Evolutionary conservation across 192 early-diverging fungal genomes (phyloP).

Genomic region (Linnemannia hyalina): DNA sequence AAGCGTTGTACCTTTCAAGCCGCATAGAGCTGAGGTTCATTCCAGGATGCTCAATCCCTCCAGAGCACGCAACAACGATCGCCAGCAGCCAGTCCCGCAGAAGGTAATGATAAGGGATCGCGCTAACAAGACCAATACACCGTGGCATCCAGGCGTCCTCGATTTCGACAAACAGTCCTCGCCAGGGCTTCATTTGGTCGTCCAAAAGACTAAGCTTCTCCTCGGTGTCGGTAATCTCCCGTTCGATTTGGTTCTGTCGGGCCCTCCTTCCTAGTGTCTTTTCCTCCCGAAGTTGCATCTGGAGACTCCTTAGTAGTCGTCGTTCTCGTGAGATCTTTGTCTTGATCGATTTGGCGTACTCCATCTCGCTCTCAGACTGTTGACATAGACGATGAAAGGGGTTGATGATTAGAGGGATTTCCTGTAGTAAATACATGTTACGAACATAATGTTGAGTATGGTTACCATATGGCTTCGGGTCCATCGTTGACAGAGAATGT

Average conservation of each 20-base stretch:
- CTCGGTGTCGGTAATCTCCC: constrained; percentile 63
- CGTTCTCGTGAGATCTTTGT: constrained; percentile 36
- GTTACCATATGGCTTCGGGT: constrained; percentile 44
- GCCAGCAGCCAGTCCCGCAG: constrained; percentile 83
- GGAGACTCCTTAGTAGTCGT: neutral
- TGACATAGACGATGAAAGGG: neutral
- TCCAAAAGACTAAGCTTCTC: constrained; percentile 77
- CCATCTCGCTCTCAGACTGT: constrained; percentile 50
- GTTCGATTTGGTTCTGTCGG: constrained; percentile 22
- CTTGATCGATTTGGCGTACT: constrained; percentile 46
- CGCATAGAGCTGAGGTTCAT: constrained; percentile 51
- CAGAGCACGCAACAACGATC: constrained; percentile 67
- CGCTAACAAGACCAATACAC: constrained; percentile 76
- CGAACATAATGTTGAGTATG: neutral
- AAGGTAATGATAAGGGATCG: constrained; percentile 81
- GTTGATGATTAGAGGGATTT: neutral
- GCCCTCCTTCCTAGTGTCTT: constrained; percentile 23
- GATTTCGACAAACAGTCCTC: constrained; percentile 63
- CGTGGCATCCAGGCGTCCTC: constrained; percentile 79
- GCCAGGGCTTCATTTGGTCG: constrained; percentile 73
- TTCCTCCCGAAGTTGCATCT: constrained; percentile 27
- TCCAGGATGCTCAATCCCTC: constrained; percentile 62
- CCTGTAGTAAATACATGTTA: neutral
- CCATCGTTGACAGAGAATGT: constrained; percentile 33
- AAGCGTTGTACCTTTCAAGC: constrained; percentile 67